phyloP scores from a whole-genome alignment of 495 filamentous ascomycete genomes.

The Cudoniella acicularis region DNA sequence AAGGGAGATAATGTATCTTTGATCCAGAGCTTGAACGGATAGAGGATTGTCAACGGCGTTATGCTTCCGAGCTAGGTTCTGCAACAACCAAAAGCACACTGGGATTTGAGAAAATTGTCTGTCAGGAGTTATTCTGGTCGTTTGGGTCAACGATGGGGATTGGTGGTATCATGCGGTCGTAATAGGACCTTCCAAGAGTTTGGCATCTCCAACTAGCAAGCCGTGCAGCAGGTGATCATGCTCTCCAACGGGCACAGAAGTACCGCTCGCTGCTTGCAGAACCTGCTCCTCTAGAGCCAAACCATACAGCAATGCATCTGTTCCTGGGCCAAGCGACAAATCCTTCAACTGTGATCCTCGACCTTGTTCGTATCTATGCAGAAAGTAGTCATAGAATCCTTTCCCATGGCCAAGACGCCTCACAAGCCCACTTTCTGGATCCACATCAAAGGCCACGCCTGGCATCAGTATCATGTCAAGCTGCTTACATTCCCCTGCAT shows the following conservation, averaged over 20 bases:
- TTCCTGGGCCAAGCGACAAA: conserved; percentile 39
- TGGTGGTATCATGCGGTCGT: conserved; percentile 2
- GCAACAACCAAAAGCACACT: conserved; percentile 11
- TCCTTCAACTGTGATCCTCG: conserved; percentile 35
- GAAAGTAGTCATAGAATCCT: conserved; percentile 94
- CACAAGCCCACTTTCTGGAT: conserved; percentile 43
- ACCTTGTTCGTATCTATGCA: conserved; percentile 63
- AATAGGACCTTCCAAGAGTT: conserved; percentile 19
- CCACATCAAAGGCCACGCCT: conserved; percentile 84
- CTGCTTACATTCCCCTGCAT: conserved; percentile 43
- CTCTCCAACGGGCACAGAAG: conserved; percentile 55
- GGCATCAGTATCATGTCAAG: conserved; percentile 90
- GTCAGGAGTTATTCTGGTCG: conserved; percentile 2
- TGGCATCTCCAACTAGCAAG: conserved; percentile 28
- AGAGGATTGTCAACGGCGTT: conserved; percentile 22
- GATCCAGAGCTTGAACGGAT: conserved; percentile 72
- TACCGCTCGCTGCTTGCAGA: conserved; percentile 50
- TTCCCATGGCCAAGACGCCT: conserved; percentile 88
- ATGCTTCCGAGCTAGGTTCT: conserved; percentile 10
- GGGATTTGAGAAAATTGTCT: not conserved
- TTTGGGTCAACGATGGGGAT: not conserved
- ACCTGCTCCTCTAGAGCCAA: conserved; percentile 87
- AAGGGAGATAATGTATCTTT: conserved; percentile 97
- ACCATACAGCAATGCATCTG: conserved; percentile 64
- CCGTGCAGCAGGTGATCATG: conserved; percentile 26